Evolutionary conservation across 129 eudicot species (phyloP).

Genomic region (Lonicera japonica): DNA sequence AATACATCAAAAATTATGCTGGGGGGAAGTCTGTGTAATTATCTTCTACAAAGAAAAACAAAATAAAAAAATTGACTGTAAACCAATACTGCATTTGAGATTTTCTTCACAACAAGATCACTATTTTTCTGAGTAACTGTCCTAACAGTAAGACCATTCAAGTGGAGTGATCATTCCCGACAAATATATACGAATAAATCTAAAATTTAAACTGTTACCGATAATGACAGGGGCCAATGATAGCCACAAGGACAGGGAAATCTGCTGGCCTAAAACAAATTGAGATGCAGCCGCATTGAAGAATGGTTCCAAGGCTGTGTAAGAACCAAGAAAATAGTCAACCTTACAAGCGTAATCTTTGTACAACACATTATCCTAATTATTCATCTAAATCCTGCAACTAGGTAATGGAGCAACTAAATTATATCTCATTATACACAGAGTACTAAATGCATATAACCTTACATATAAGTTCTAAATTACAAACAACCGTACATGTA

Average conservation of each 20-base stretch:
- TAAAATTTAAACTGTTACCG: slow-evolving; percentile 18
- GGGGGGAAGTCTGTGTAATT: too few species aligned
- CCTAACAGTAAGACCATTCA: background rate
- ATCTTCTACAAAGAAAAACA: too few species aligned
- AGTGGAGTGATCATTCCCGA: background rate
- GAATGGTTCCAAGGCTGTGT: slow-evolving; percentile 63
- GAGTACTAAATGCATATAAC: too few species aligned
- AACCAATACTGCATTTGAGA: too few species aligned
- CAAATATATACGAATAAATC: background rate
- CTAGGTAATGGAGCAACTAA: background rate
- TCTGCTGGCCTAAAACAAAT: slow-evolving; percentile 57
- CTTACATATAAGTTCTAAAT: too few species aligned
- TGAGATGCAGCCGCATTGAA: slow-evolving; percentile 67
- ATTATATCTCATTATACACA: background rate
- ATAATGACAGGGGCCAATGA: slow-evolving; percentile 57
- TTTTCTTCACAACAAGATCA: too few species aligned
- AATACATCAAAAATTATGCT: too few species aligned
- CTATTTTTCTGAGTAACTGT: too few species aligned
- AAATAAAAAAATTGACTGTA: too few species aligned
- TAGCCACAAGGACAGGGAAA: slow-evolving; percentile 49
- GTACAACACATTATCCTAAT: too few species aligned
- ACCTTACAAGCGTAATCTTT: background rate
- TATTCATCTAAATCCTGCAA: too few species aligned
- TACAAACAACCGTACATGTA: too few species aligned
- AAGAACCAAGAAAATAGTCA: slow-evolving; percentile 1